phyloP scores from a whole-genome alignment of 2,329 filamentous ascomycete species.

The Hypoxylon sp. region DNA sequence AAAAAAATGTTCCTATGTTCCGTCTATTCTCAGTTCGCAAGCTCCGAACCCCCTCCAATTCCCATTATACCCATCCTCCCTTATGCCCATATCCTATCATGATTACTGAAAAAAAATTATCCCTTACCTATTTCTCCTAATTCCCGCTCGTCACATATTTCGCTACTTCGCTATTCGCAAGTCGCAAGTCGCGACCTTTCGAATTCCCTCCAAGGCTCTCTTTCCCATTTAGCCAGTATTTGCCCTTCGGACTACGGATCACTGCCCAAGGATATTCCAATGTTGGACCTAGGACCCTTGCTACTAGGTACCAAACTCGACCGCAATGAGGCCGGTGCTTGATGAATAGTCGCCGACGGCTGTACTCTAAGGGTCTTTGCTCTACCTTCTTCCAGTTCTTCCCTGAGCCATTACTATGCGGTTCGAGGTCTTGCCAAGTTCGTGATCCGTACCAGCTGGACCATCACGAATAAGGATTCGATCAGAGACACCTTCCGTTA shows the following conservation, averaged over 20 bases:
- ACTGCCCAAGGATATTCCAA: constrained; percentile 39
- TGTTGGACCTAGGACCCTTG: constrained; percentile 37
- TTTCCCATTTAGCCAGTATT: constrained; percentile 47
- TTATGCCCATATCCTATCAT: constrained; percentile 29
- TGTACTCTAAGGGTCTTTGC: constrained; percentile 22
- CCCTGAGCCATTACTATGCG: constrained; percentile 7
- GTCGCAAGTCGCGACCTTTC: constrained; percentile 27
- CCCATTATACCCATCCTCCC: constrained; percentile 20
- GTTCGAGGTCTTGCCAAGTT: constrained; percentile 31
- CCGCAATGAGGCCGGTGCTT: constrained; percentile 40
- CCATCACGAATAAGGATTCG: constrained; percentile 27
- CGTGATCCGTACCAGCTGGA: constrained; percentile 21
- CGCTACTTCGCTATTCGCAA: constrained; percentile 3
- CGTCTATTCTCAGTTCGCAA: constrained; percentile 41
- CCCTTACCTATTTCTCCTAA: constrained; percentile 32
- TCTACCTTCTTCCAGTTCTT: neutral
- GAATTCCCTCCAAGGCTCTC: constrained; percentile 31
- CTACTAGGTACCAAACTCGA: constrained; percentile 36
- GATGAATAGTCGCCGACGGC: constrained; percentile 34
- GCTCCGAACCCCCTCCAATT: constrained; percentile 38
- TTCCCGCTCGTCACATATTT: constrained; percentile 28
- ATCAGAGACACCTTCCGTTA: constrained; percentile 25
- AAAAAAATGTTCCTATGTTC: constrained; percentile 32
- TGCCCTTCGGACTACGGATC: constrained; percentile 44
- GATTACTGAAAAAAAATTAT: constrained; percentile 28